Evolutionary conservation across 768 basidiomycete species (phyloP).

Genomic region (Lentinus tigrinus): DNA sequence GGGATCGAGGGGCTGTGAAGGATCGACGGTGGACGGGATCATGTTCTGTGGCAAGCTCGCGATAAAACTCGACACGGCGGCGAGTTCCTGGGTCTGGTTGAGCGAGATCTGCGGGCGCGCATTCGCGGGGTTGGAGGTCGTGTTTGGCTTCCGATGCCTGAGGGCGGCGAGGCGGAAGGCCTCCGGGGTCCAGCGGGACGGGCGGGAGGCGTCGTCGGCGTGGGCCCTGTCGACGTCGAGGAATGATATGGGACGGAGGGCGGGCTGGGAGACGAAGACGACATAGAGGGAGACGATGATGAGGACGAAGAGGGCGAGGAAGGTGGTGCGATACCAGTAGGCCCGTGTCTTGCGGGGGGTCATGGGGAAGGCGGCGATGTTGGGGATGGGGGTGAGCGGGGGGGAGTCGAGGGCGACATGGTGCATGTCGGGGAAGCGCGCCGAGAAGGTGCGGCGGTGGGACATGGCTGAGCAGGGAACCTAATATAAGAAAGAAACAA

Average conservation of each 20-base stretch:
- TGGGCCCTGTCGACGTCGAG: constrained; percentile 17
- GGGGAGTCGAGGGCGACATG: constrained; percentile 26
- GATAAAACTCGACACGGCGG: constrained; percentile 72
- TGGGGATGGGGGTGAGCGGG: constrained; percentile 27
- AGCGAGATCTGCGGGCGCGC: constrained; percentile 45
- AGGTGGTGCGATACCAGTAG: constrained; percentile 48
- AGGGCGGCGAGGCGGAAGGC: constrained; percentile 32
- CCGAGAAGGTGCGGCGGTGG: constrained; percentile 29
- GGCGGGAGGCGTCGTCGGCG: constrained; percentile 29
- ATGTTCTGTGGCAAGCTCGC: constrained; percentile 73
- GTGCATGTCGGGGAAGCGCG: constrained; percentile 27
- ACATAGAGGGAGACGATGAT: constrained; percentile 53
- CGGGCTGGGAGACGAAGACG: constrained; percentile 49
- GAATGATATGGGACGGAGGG: constrained; percentile 35
- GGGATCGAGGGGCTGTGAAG: constrained; percentile 67
- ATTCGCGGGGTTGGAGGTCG: not conserved
- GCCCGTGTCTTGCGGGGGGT: constrained; percentile 37
- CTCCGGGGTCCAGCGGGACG: constrained; percentile 28
- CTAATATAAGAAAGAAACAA: constrained; percentile 16
- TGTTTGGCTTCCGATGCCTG: constrained; percentile 11
- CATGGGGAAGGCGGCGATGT: constrained; percentile 24
- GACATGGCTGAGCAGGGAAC: constrained; percentile 21
- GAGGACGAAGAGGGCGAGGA: constrained; percentile 54
- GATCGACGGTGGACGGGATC: constrained; percentile 66
- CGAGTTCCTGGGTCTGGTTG: constrained; percentile 60